Evolutionary conservation across 73 alveolate species (phyloP).

Genomic region (Paramecium pentaurelia): DNA sequence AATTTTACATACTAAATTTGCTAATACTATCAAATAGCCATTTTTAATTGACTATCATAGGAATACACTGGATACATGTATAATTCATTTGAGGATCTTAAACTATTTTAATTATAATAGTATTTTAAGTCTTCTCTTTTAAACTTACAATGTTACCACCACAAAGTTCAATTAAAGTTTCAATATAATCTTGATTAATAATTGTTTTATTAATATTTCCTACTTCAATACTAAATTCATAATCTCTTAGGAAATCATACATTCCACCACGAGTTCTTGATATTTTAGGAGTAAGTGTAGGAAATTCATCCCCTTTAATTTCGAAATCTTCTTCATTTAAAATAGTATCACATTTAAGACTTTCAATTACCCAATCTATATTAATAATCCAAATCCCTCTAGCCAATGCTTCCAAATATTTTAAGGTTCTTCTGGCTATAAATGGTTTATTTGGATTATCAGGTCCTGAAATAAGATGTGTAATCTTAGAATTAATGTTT

Average conservation of each 20-base stretch:
- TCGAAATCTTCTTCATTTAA: not conserved
- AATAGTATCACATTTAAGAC: not conserved
- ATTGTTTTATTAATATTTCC: not conserved
- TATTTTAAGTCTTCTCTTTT: not conserved
- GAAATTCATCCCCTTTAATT: not conserved
- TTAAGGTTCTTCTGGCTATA: conserved; percentile 22
- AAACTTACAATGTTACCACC: not conserved
- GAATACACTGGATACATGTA: not conserved
- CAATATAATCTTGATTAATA: not conserved
- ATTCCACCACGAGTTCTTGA: not conserved
- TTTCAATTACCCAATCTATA: conserved; percentile 6
- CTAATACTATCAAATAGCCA: not conserved
- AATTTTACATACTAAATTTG: not conserved
- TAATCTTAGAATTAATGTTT: not conserved
- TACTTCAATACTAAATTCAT: not conserved
- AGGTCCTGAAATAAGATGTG: not conserved
- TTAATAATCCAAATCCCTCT: not conserved
- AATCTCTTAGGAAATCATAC: not conserved
- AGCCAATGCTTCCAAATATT: not conserved
- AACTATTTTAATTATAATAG: conserved; percentile 18
- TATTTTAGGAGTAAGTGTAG: not conserved
- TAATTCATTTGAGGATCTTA: not conserved
- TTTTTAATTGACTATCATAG: not conserved
- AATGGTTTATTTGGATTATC: not conserved
- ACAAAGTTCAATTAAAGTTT: not conserved